These are phyloP conservation scores for Verticillium tricorpus DNA, from an alignment of 2,329 filamentous ascomycete species.

Conservation along the genomic window DNA sequence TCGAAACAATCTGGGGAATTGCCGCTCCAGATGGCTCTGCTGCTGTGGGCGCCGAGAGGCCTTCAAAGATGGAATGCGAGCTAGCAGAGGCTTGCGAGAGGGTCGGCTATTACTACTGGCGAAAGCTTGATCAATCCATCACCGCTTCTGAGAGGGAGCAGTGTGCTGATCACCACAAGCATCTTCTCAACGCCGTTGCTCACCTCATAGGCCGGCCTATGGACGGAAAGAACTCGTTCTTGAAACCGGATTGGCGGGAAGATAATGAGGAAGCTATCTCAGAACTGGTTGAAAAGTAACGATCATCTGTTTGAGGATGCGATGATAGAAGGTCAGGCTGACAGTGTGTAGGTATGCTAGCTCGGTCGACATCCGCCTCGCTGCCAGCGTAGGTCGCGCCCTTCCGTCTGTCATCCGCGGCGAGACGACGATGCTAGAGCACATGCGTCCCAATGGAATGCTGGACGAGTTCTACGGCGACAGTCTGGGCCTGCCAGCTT, in stretches of 20 bases:
- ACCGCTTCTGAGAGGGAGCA: background rate
- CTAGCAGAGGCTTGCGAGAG: background rate
- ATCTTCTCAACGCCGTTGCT: background rate
- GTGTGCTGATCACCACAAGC: background rate
- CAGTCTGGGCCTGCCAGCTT: constrained; percentile 9
- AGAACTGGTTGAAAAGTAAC: background rate
- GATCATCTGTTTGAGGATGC: background rate
- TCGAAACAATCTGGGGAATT: constrained; percentile 5
- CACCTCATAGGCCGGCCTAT: background rate
- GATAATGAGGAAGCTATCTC: background rate
- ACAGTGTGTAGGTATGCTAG: no score
- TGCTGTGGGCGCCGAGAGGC: constrained; percentile 15
- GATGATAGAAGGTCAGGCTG: no score
- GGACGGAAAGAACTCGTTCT: background rate
- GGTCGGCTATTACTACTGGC: background rate
- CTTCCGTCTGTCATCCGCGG: constrained; percentile 27
- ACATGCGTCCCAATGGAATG: constrained; percentile 27
- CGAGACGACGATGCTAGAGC: constrained; percentile 29
- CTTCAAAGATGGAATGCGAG: background rate
- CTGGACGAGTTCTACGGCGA: constrained; percentile 27
- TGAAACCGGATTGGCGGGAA: background rate
- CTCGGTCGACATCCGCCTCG: background rate
- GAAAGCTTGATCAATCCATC: background rate
- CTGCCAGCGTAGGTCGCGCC: background rate
- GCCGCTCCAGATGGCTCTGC: constrained; percentile 14